Percentiles rank a stretch among this genome's conserved stretches.
These are phyloP conservation scores for Vanderwaltozyma tropicalis DNA, from an alignment of 805 yeast species.

Conservation along the genomic window DNA sequence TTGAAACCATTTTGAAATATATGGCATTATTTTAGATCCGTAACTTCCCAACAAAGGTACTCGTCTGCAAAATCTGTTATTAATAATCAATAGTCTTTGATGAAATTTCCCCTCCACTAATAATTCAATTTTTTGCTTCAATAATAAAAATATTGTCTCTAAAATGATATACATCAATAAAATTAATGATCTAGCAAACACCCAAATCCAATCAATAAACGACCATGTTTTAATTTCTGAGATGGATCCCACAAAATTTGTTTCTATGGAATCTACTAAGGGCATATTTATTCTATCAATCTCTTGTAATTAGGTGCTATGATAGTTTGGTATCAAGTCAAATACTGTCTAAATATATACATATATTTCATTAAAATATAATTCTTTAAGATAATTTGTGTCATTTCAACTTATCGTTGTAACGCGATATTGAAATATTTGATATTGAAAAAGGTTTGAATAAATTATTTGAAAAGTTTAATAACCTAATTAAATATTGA, in stretches of 20 bases:
- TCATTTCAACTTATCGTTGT: neutral
- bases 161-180: constrained; percentile 4
- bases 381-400: neutral
- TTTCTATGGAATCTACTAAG: constrained; percentile 8
- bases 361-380: too few relatives aligned
- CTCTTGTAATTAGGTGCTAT: too few relatives aligned
- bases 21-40: neutral
- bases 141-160: constrained; percentile 4
- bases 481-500: too few relatives aligned
- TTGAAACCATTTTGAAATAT: neutral
- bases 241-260: constrained; percentile 18
- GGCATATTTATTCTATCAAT: constrained; percentile 4
- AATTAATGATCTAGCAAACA: constrained; percentile 3
- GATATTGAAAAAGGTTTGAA: too few relatives aligned
- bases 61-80: constrained; percentile 7
- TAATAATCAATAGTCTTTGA: neutral
- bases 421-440: too few relatives aligned
- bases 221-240: constrained; percentile 7
- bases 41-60: constrained; percentile 11
- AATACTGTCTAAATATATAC: too few relatives aligned
- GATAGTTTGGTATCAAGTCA: too few relatives aligned
- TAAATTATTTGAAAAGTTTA: too few relatives aligned
- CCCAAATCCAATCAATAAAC: constrained; percentile 8
- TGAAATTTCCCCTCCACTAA: constrained; percentile 2
- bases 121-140: neutral